Percentiles rank a stretch among this genome's conserved stretches.
These are phyloP conservation scores for Filosporella fistucella DNA, from an alignment of 495 filamentous ascomycete genomes.

Conservation along the genomic window DNA sequence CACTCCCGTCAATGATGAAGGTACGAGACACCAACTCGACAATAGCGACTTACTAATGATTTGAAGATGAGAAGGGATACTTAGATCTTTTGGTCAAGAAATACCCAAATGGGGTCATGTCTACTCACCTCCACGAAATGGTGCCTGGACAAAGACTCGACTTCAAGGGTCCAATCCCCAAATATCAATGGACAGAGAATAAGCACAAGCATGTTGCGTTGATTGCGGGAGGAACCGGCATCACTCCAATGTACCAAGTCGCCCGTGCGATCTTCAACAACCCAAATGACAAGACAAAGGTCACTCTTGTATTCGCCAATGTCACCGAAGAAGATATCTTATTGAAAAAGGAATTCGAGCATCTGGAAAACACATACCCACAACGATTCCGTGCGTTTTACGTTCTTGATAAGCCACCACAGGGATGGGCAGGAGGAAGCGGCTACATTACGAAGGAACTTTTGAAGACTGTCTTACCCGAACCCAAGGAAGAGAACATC, in stretches of 20 bases:
- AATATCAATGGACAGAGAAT: constrained; percentile 88
- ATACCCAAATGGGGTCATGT: constrained; percentile 90
- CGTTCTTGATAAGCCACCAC: constrained; percentile 79
- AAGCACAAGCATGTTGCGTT: constrained; percentile 93
- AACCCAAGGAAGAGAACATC: constrained; percentile 83
- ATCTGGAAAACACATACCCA: constrained; percentile 90
- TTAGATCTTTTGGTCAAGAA: constrained; percentile 88
- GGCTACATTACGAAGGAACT: constrained; percentile 84
- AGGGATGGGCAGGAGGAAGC: constrained; percentile 69
- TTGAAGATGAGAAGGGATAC: constrained; percentile 60
- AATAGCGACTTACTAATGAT: constrained; percentile 4
- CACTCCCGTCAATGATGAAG: constrained; percentile 85
- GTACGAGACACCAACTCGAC: constrained; percentile 38
- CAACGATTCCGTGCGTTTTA: constrained; percentile 90
- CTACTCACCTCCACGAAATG: constrained; percentile 80
- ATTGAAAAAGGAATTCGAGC: constrained; percentile 73
- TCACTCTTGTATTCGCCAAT: constrained; percentile 91
- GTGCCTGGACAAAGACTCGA: constrained; percentile 71
- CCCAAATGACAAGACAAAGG: constrained; percentile 93
- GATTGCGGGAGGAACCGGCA: constrained; percentile 92
- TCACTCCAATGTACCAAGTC: constrained; percentile 90
- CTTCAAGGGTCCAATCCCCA: constrained; percentile 92
- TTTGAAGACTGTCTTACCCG: constrained; percentile 86
- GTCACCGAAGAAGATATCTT: constrained; percentile 82
- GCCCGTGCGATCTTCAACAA: constrained; percentile 84